These are phyloP conservation scores for Pascua guehoae DNA, from an alignment of 1,284 basidiomycete genomes.

Conservation along the genomic window DNA sequence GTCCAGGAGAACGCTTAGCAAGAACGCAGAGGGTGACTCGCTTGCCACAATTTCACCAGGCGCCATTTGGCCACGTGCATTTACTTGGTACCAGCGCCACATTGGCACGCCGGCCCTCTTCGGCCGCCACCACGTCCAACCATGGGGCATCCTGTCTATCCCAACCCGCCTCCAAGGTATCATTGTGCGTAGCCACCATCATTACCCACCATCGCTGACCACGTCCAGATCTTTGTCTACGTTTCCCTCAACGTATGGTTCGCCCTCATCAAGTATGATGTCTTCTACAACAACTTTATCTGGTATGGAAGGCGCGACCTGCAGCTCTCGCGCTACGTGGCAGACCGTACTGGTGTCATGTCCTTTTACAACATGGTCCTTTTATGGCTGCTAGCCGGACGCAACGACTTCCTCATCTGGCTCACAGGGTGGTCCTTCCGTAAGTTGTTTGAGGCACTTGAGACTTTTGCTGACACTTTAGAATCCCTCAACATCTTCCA, in stretches of 20 bases:
- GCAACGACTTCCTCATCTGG: slow-evolving; percentile 37
- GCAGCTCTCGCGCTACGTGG: slow-evolving; percentile 24
- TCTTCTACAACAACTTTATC: slow-evolving; percentile 49
- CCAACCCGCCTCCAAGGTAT: slow-evolving; percentile 30
- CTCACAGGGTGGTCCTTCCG: slow-evolving; percentile 33
- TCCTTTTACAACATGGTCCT: slow-evolving; percentile 32
- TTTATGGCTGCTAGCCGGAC: slow-evolving; percentile 26
- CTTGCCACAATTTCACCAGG: too few relatives aligned
- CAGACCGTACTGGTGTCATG: slow-evolving; percentile 33
- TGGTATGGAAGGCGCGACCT: slow-evolving; percentile 6
- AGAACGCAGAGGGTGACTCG: too few relatives aligned
- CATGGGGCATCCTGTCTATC: slow-evolving; percentile 24
- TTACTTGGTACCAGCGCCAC: slow-evolving; percentile 18
- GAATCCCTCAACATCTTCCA: slow-evolving; percentile 32
- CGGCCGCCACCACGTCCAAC: slow-evolving; percentile 23
- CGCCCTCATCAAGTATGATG: slow-evolving; percentile 53
- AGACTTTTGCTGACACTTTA: neutral
- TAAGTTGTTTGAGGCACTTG: neutral
- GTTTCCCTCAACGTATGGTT: slow-evolving; percentile 31
- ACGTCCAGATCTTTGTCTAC: slow-evolving; percentile 25
- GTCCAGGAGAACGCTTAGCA: too few relatives aligned
- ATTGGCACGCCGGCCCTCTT: slow-evolving; percentile 25
- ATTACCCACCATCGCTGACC: neutral
- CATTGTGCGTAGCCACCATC: slow-evolving; percentile 13
- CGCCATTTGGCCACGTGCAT: neutral